Evolutionary conservation across 2,329 filamentous ascomycete species (phyloP), one percentile per base, ranked within the genome.

Genomic region (Didymosphaeria variabile): DNA sequence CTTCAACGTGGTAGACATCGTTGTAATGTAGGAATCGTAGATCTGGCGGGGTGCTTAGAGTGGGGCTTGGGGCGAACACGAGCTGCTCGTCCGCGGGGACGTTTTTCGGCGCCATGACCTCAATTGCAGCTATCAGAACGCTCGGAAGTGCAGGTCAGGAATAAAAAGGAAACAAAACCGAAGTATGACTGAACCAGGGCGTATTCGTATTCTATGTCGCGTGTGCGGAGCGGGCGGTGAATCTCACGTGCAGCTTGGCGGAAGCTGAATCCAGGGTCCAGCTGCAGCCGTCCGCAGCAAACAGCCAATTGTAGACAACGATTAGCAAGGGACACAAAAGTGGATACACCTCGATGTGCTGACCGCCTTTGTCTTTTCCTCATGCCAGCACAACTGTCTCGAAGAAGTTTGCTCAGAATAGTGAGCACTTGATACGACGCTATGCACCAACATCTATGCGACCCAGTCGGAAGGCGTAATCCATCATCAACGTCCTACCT

Each of bases 1-100:
- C 69, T 78, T 97, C 93, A 57, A 97, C 87, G 71, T 97, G 94
- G 78, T 97, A 97, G 62, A 97, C 93, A 79, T 97, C 93, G 79
- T 97, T 97, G 84, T 91, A 97, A 80, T 97, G 94, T 34, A 97
- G 77, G 58, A 97, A 79, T n/a, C 93, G 88, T 54, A 97, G 80
- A 75, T 93, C 90, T 47, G 92, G 91, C 45, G 83, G 76, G 47
- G 80, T 80, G 58, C 75, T 75, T 34, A 81, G 77, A 47, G 77
- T 76, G 63, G 79, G 77, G 66, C 79, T 79, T 31, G 80, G 75
- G 67, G 81, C 77, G 29, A 78, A 83, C 64, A 82, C 76, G 61
- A 73, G 60, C 58, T 75, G 71, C 50, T 79, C 76, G 60, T 76
- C 74, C 15, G 73, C 68, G 19, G 73, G 66, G 3, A 72, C 68